Conservation (phyloP, 495 filamentous ascomycete genomes). For the Penicillium bialowiezense region DNA sequence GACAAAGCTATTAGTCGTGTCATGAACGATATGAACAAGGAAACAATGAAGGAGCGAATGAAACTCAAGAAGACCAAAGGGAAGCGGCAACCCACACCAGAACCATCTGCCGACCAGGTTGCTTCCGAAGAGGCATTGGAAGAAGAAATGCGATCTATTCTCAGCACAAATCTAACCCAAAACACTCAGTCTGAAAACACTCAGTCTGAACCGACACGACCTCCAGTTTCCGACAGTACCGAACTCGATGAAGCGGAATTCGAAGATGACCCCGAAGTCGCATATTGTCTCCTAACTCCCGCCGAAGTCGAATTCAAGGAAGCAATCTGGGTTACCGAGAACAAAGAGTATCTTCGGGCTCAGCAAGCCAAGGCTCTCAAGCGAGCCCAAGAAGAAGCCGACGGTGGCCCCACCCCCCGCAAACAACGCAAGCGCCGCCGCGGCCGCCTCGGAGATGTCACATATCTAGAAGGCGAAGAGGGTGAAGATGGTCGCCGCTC, state of each 20-base stretch:
- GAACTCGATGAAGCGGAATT: conserved; percentile 75
- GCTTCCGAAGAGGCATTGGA: conserved; percentile 46
- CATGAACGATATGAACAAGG: conserved; percentile 20
- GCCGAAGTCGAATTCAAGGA: conserved; percentile 77
- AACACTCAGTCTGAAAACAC: no score
- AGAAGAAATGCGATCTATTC: conserved; percentile 39
- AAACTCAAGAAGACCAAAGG: conserved; percentile 22
- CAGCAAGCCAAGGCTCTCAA: conserved; percentile 75
- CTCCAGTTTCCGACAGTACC: conserved; percentile 38
- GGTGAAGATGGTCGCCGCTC: conserved; percentile 37
- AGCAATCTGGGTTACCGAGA: conserved; percentile 87
- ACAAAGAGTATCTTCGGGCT: conserved; percentile 82
- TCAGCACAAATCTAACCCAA: conserved; percentile 39
- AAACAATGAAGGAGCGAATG: no score
- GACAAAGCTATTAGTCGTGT: conserved; percentile 22
- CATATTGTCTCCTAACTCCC: conserved; percentile 66
- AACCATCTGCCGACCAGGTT: conserved; percentile 37
- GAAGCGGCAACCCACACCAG: conserved; percentile 32
- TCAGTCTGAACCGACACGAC: conserved; percentile 10
- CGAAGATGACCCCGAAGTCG: conserved; percentile 73
- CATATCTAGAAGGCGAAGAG: conserved; percentile 44
- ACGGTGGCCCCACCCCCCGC: conserved; percentile 43
- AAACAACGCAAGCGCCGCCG: conserved; percentile 47
- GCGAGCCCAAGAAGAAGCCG: conserved; percentile 55
- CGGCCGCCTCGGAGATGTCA: conserved; percentile 49